Evolutionary conservation across 805 yeast genomes (phyloP).

Genomic region (Cyberlindnera subsufficiens): DNA sequence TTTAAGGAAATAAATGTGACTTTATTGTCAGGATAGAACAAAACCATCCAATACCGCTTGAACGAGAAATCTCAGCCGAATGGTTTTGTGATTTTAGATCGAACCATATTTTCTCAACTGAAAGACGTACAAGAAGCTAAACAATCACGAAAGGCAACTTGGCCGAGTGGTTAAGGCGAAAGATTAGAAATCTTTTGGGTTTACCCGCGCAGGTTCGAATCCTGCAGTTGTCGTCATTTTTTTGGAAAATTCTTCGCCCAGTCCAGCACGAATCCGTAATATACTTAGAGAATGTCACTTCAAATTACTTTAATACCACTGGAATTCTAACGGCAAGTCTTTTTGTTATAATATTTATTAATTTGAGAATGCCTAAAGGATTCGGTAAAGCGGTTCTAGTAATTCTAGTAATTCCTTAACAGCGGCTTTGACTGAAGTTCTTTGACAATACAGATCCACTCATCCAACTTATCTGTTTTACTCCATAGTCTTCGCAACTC

Average conservation of each 20-base stretch:
- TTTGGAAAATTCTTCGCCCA: not conserved
- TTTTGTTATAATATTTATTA: not conserved
- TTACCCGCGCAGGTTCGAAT: slow-evolving; percentile 63
- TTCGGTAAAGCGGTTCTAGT: too few species aligned
- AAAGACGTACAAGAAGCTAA: too few species aligned
- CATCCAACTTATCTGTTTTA: slow-evolving; percentile 1
- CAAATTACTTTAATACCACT: not conserved
- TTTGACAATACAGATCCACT: not conserved
- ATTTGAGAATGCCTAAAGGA: too few species aligned
- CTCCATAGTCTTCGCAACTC: slow-evolving; percentile 6
- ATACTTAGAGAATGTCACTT: too few species aligned
- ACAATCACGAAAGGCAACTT: slow-evolving; percentile 35
- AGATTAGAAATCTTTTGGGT: slow-evolving; percentile 57
- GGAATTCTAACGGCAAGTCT: not conserved
- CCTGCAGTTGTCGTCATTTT: slow-evolving; percentile 59
- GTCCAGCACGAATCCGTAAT: too few species aligned
- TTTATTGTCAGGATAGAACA: too few species aligned
- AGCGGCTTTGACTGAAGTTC: not conserved
- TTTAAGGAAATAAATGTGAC: too few species aligned
- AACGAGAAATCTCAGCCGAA: too few species aligned
- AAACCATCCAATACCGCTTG: too few species aligned
- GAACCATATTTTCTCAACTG: too few species aligned
- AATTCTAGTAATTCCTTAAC: too few species aligned
- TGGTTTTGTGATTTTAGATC: too few species aligned
- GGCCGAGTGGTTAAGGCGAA: slow-evolving; percentile 69